phyloP scores from a whole-genome alignment of 2,329 filamentous ascomycete genomes.

The Ambrosiella cleistominuta region DNA sequence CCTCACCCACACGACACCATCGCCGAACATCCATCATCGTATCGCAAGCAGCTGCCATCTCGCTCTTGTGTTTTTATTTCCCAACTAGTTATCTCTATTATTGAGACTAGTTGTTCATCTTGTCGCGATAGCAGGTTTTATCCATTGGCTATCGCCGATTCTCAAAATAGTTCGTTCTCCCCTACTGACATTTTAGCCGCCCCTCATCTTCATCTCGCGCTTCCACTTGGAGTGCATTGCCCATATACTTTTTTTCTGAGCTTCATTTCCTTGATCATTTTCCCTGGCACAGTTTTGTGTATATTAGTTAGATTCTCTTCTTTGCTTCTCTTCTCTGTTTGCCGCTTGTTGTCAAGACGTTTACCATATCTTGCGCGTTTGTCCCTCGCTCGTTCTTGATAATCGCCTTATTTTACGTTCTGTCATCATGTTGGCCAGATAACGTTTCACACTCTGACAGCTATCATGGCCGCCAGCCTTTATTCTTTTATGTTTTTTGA shows the following conservation, averaged over 20 bases:
- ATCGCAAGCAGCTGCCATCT: background rate
- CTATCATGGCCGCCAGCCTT: background rate
- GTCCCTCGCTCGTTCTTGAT: background rate
- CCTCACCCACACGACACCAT: background rate
- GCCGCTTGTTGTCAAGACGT: background rate
- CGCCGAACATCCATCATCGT: background rate
- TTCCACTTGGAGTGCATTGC: background rate
- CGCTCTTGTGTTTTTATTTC: background rate
- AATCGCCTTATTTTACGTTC: slow-evolving; percentile 6
- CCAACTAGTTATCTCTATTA: background rate
- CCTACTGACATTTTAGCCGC: background rate
- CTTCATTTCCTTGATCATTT: background rate
- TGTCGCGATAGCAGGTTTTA: background rate
- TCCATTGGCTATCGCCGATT: slow-evolving; percentile 2
- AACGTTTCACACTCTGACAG: background rate
- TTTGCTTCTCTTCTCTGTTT: slow-evolving; percentile 3
- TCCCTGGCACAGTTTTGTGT: background rate
- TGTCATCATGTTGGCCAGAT: slow-evolving; percentile 2
- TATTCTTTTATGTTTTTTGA: background rate
- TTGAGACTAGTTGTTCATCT: background rate
- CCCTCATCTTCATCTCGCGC: slow-evolving; percentile 6
- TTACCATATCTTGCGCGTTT: slow-evolving; percentile 3
- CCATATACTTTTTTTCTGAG: slow-evolving; percentile 3
- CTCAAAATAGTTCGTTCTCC: slow-evolving; percentile 12
- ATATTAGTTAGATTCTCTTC: background rate